Conservation (phyloP, 139 green algal species). For the Raphidocelis subcapitata region DNA sequence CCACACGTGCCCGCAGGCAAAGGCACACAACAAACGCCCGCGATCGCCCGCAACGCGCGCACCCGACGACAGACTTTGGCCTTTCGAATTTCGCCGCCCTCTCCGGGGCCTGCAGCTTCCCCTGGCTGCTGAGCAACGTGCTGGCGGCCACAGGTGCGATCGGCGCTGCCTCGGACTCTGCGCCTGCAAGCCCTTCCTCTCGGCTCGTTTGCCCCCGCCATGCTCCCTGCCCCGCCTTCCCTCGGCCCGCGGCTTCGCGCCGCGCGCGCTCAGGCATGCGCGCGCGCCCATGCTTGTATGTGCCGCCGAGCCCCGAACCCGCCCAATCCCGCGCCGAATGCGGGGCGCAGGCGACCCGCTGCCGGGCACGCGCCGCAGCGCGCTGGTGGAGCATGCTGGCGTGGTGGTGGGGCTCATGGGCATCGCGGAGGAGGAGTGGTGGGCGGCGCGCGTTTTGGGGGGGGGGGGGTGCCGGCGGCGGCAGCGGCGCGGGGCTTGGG, state of each 20-base stretch:
- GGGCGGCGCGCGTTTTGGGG: too few species aligned
- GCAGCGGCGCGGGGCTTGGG: too few species aligned
- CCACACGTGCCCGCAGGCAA: too few species aligned
- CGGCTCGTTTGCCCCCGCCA: neutral
- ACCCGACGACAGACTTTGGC: conserved; percentile 35
- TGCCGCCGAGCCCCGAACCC: too few species aligned
- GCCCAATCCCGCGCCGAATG: too few species aligned
- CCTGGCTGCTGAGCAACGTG: conserved; percentile 82
- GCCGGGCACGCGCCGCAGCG: conserved; percentile 18
- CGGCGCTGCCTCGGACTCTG: neutral
- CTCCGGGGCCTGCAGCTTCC: conserved; percentile 59
- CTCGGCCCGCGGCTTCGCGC: too few species aligned
- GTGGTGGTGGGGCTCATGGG: conserved; percentile 67
- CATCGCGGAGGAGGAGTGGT: conserved; percentile 77
- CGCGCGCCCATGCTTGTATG: neutral
- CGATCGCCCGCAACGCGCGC: too few species aligned
- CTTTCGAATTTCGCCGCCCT: conserved; percentile 54
- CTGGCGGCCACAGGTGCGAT: conserved; percentile 54
- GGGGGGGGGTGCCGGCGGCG: too few species aligned
- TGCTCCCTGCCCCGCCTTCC: too few species aligned
- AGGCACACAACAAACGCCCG: too few species aligned
- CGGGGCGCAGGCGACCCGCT: conserved; percentile 30
- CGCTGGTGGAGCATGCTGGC: conserved; percentile 38
- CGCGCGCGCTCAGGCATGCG: neutral
- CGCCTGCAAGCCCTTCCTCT: neutral